Evolutionary conservation across 1,139 yeast genomes (phyloP).

Genomic region (Debaryomyces robertsiae): DNA sequence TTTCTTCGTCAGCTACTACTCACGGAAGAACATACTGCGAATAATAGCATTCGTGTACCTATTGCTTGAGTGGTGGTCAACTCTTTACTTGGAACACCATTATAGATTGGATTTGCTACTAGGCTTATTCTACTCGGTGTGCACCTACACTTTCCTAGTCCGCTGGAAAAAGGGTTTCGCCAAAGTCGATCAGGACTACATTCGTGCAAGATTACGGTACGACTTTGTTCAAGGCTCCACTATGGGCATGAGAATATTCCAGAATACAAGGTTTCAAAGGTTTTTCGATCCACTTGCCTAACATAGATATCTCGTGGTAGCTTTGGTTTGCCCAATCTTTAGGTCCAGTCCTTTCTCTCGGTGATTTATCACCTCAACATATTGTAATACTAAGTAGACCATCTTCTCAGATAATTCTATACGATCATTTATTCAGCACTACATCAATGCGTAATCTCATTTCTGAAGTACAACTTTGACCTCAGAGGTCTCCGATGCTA

Average conservation of each 20-base stretch:
- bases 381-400: too few species aligned
- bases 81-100: slow-evolving; percentile 21
- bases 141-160: slow-evolving; percentile 16
- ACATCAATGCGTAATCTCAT: too few species aligned
- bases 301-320: too few species aligned
- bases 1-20: slow-evolving; percentile 19
- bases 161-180: slow-evolving; percentile 16
- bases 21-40: slow-evolving; percentile 15
- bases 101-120: slow-evolving; percentile 21
- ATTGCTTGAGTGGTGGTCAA: slow-evolving; percentile 23
- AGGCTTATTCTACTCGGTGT: slow-evolving; percentile 18
- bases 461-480: too few species aligned
- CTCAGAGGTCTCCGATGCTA: too few species aligned
- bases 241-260: slow-evolving; percentile 20
- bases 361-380: too few species aligned
- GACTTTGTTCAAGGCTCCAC: slow-evolving; percentile 17
- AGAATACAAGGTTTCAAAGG: slow-evolving; percentile 15
- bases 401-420: too few species aligned
- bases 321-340: too few species aligned
- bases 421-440: too few species aligned
- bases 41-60: slow-evolving; percentile 14
- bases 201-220: slow-evolving; percentile 15
- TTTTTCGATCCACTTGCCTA: slow-evolving; percentile 18
- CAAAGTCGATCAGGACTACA: slow-evolving; percentile 15
- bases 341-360: too few species aligned